Evolutionary conservation across 768 basidiomycete genomes (phyloP).

Genomic region (Macrolepiota dolichaula): DNA sequence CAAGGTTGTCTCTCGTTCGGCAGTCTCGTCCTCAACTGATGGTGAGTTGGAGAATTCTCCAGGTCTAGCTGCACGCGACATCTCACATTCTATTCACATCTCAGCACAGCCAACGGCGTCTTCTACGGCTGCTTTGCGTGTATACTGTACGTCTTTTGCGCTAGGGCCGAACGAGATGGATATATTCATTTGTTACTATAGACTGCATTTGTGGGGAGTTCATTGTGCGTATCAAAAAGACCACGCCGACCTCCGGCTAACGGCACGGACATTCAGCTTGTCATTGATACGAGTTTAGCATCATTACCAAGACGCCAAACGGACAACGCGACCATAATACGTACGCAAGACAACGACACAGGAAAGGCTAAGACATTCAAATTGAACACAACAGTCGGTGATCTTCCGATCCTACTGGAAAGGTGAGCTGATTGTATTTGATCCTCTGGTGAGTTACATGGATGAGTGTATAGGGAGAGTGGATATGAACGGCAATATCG

Average conservation of each 20-base stretch:
- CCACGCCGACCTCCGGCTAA: neutral
- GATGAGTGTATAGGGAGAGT: conserved; percentile 38
- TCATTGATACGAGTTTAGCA: conserved; percentile 72
- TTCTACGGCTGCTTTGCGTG: conserved; percentile 71
- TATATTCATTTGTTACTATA: conserved; percentile 25
- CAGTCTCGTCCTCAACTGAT: conserved; percentile 84
- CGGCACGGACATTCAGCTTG: conserved; percentile 48
- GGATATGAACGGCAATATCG: conserved; percentile 77
- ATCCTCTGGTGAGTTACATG: neutral
- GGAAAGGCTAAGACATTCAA: conserved; percentile 78
- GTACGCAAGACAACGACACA: conserved; percentile 59
- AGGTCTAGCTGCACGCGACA: neutral
- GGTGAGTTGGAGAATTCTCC: conserved; percentile 40
- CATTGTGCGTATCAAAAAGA: conserved; percentile 48
- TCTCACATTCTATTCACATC: conserved; percentile 7
- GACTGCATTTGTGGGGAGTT: conserved; percentile 90
- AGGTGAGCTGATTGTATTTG: conserved; percentile 44
- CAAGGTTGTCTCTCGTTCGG: conserved; percentile 87
- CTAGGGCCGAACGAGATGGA: conserved; percentile 11
- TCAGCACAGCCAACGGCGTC: conserved; percentile 78
- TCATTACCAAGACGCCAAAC: conserved; percentile 69
- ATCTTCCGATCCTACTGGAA: conserved; percentile 68
- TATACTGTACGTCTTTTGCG: conserved; percentile 63
- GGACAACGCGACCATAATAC: conserved; percentile 79
- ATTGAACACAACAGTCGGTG: conserved; percentile 68